Evolutionary conservation across 2,329 filamentous ascomycete genomes (phyloP).

Genomic region (Neopestalotiopsis sp.): DNA sequence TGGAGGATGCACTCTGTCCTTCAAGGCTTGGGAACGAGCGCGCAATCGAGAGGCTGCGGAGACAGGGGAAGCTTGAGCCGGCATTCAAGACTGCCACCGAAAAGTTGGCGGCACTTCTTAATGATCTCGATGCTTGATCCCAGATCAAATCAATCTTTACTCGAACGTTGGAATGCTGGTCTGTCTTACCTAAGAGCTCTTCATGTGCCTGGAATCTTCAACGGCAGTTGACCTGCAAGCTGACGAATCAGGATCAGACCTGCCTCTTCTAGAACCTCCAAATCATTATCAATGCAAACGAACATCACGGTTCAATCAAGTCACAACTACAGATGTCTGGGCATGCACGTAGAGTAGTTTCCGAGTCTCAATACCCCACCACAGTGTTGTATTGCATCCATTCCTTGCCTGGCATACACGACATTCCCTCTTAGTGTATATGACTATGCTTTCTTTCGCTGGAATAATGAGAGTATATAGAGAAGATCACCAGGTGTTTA

Average conservation of each 20-base stretch:
- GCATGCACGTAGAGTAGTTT: neutral
- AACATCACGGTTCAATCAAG: neutral
- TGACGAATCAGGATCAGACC: conserved; percentile 2
- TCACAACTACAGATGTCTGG: neutral
- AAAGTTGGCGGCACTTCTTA: neutral
- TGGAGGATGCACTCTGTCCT: conserved; percentile 15
- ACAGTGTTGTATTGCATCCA: neutral
- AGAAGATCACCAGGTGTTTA: neutral
- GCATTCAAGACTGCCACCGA: neutral
- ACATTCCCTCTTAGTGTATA: neutral
- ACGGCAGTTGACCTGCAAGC: neutral
- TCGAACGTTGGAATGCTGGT: neutral
- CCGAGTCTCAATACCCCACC: neutral
- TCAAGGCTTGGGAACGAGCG: conserved; percentile 9
- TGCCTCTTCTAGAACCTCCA: conserved; percentile 4
- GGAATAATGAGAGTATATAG: too few relatives aligned
- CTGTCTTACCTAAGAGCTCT: too few relatives aligned
- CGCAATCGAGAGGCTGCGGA: neutral
- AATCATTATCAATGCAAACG: neutral
- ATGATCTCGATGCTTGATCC: neutral
- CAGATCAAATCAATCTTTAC: neutral
- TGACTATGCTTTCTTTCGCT: too few relatives aligned
- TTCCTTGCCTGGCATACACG: neutral
- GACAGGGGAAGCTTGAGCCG: neutral
- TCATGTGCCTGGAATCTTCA: neutral